Evolutionary conservation across 768 basidiomycete species (phyloP), one percentile per base, ranked within the genome.

Genomic region (Saitozyma sp.): DNA sequence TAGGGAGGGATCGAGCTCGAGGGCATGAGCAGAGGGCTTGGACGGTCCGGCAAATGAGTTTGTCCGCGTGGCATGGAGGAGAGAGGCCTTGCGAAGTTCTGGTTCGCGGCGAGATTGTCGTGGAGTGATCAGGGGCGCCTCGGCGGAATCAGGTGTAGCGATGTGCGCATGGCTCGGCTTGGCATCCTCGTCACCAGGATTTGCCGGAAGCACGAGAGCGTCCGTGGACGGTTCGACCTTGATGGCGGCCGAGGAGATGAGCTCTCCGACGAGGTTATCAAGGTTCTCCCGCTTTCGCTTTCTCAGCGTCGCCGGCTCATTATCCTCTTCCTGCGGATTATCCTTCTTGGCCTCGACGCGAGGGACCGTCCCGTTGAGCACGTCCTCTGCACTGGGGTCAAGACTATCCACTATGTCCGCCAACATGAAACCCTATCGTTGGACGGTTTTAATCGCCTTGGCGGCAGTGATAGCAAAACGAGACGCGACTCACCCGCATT

Each of bases 221-320:
- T 29, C 29, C 29, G 29, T 2, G 29, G 29, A 29, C 29, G 29
- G 29, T 29, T 64, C 63, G 11, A 52, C 6, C 45, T 58, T 54
- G 53, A 51, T 43, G 11, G 29, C 46, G 3, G 70, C 58, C 1
- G 69, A 70, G 3, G 68, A 72, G n/a, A 78, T 69, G 48, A 78
- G 48, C 8, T 75, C 74, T 37, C 62, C 67, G 2, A 78, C 74
- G 6, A 78, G 65, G 9, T 56, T 53, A 17, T 67, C 65, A 8
- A 69, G 53, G 19, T 54, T 65, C 17, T 64, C 57, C 40, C 71
- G 64, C 54, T 66, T 40, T 19, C 63, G 66, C 37, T 71, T 69
- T 55, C 76, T 77, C 11, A 68, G 61, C 9, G 77, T 49, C 3
- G 63, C 71, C 9, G 74, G 74, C n/a, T 67, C 72, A 45, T 74